Evolutionary conservation across 805 yeast genomes (phyloP).

Genomic region (Candida hispaniensis): DNA sequence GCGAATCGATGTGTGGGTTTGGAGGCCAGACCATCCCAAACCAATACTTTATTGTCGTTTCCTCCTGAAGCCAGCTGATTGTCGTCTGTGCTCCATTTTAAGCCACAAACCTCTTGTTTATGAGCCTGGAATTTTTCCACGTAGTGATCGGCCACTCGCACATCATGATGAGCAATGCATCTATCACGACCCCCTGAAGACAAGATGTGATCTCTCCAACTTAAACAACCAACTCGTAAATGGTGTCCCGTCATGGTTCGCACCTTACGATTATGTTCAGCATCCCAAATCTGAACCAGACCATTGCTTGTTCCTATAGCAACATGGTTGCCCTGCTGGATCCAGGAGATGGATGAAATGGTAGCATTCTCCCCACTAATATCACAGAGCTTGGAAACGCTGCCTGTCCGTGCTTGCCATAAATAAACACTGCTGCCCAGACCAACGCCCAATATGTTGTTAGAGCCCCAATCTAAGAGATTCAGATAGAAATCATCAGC

Average conservation of each 20-base stretch:
- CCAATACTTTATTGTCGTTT: conserved; percentile 74
- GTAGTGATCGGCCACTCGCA: conserved; percentile 73
- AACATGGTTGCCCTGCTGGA: conserved; percentile 84
- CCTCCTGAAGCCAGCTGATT: conserved; percentile 93
- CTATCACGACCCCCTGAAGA: conserved; percentile 83
- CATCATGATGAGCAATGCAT: conserved; percentile 80
- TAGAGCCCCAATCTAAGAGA: conserved; percentile 90
- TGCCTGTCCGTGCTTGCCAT: conserved; percentile 81
- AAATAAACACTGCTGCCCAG: conserved; percentile 77
- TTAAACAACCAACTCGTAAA: conserved; percentile 71
- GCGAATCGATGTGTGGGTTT: conserved; percentile 62
- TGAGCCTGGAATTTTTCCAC: conserved; percentile 63
- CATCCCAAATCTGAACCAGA: conserved; percentile 91
- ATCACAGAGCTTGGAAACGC: conserved; percentile 71
- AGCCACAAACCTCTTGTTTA: conserved; percentile 92
- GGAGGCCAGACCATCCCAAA: conserved; percentile 72
- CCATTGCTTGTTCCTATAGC: conserved; percentile 89
- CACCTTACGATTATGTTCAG: conserved; percentile 65
- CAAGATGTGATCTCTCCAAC: conserved; percentile 89
- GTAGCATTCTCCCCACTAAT: conserved; percentile 49
- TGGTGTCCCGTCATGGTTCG: conserved; percentile 89
- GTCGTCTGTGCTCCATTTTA: conserved; percentile 85
- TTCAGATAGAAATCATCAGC: conserved; percentile 91
- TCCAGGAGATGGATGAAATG: conserved; percentile 84
- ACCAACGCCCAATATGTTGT: conserved; percentile 82